phyloP scores from a whole-genome alignment of 257 asterid species.

The Solanum commersonii region DNA sequence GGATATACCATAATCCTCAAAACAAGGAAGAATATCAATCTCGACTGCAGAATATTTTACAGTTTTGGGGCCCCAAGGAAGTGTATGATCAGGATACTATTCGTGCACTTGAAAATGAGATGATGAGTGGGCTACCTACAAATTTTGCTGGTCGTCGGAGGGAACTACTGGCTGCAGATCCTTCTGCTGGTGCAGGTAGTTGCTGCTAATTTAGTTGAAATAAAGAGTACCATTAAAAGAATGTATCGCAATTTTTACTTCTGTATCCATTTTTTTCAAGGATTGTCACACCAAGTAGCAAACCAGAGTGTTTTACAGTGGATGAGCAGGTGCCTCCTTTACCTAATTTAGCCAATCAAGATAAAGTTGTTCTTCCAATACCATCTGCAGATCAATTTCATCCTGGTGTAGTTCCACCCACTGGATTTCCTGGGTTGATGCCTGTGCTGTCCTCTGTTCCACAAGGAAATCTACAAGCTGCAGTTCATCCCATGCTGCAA shows the following conservation, averaged over 20 bases:
- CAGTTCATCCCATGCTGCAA: constrained; percentile 23
- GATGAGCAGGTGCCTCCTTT: constrained; percentile 26
- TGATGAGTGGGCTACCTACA: constrained; percentile 47
- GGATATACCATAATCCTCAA: constrained; percentile 73
- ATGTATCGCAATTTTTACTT: background rate
- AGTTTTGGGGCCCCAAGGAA: constrained; percentile 92
- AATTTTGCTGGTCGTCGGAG: constrained; percentile 29
- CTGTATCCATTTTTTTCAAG: background rate
- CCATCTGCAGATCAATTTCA: constrained; percentile 51
- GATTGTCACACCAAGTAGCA: constrained; percentile 16
- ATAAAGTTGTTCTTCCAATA: constrained; percentile 43
- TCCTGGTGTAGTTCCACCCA: too few relatives aligned
- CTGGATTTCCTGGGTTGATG: constrained; percentile 27
- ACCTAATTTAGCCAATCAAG: constrained; percentile 37
- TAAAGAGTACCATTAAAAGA: background rate
- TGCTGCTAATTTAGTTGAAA: background rate
- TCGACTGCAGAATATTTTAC: constrained; percentile 73
- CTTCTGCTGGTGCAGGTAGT: constrained; percentile 44
- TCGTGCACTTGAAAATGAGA: constrained; percentile 61
- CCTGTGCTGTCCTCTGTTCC: constrained; percentile 39
- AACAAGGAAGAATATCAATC: constrained; percentile 89
- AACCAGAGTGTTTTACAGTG: constrained; percentile 38
- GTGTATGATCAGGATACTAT: constrained; percentile 84
- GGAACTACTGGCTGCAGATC: constrained; percentile 39
- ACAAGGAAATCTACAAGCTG: constrained; percentile 35